Evolutionary conservation across 2,329 filamentous ascomycete genomes (phyloP), one percentile per base, ranked within the genome.

Genomic region (Pyrenochaeta sp.): DNA sequence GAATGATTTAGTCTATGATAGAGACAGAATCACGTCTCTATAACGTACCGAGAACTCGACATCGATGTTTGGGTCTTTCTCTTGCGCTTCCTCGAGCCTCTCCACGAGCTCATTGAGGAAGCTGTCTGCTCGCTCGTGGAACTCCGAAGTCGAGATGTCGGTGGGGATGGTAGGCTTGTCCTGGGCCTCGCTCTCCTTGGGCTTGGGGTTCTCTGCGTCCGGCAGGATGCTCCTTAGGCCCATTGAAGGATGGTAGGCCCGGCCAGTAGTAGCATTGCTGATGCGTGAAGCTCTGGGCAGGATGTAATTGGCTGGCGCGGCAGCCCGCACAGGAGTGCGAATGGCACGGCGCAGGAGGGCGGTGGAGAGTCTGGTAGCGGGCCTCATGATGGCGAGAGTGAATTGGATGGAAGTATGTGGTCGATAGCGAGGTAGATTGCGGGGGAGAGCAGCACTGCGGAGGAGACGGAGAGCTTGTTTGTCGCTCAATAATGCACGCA

Each of bases 11-110:
- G 27, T 30, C 20, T 13, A 28, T 37, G 27, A 10, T 6, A 10
- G 14, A n/a, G 7, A 22, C 9, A 32, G 10, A 19, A 20, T 19
- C 3, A n/a, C 14, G 18, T 21, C 27, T 11, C 10, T 4, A n/a
- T 27, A 20, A 79, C 86, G 51, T 78, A 96, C 93, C 48, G 87
- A 87, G 61, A 87, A 97, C 65, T 99, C 94, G 4, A 94, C 87
- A 58, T 99, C 94, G 5, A 96, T 74, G 40, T 91, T 88, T 7
- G 88, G 85, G 6, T 81, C 75, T 21, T 80, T 75, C 64, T 97
- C 94, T 60, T 89, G 85, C 20, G 88, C 71, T 48, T 83, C 80
- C 74, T 99, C 94, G 28, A 96, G 67, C 51, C 78, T 76, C 15
- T 70, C 68, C 28, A 82, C 67, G 22, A 88, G 71, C 19, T 74